Percentiles rank a stretch among this genome's conserved stretches.
These are phyloP conservation scores for Cyclaneusma minus DNA, from an alignment of 2,329 filamentous ascomycete genomes.

Conservation along the genomic window DNA sequence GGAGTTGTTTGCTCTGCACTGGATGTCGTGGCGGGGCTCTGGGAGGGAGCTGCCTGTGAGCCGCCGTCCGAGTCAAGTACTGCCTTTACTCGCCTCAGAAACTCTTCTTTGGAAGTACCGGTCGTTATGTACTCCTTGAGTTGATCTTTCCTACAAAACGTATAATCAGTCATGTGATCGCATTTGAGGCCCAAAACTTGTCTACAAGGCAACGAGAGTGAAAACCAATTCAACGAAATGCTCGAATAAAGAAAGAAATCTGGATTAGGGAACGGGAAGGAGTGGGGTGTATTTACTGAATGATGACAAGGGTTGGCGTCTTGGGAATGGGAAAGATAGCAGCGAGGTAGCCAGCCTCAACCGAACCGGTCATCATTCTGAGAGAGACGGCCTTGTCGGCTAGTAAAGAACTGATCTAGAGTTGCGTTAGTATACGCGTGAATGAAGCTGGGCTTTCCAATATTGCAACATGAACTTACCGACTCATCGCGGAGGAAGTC, in stretches of 20 bases:
- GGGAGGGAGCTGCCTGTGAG: neutral
- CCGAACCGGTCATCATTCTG: slow-evolving; percentile 53
- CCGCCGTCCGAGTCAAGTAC: slow-evolving; percentile 18
- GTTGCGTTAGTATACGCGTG: slow-evolving; percentile 5
- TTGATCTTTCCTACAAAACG: slow-evolving; percentile 49
- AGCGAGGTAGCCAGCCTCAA: slow-evolving; percentile 67
- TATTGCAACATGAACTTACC: slow-evolving; percentile 23
- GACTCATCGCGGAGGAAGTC: slow-evolving; percentile 45
- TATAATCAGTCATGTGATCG: neutral
- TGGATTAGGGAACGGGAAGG: neutral
- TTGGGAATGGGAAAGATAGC: slow-evolving; percentile 70
- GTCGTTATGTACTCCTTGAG: slow-evolving; percentile 61
- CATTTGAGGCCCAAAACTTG: too few relatives aligned
- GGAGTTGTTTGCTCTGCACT: slow-evolving; percentile 2
- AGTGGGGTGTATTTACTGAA: slow-evolving; percentile 36
- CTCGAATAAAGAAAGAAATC: neutral
- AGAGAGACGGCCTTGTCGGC: slow-evolving; percentile 51
- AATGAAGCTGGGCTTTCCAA: neutral
- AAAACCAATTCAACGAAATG: too few relatives aligned
- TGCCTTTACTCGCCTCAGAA: slow-evolving; percentile 37
- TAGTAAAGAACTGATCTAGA: slow-evolving; percentile 39
- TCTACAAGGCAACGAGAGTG: too few relatives aligned
- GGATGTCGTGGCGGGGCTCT: slow-evolving; percentile 1
- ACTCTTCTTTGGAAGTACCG: slow-evolving; percentile 49
- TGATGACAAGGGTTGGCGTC: slow-evolving; percentile 66